Conservation (phyloP, 2,329 filamentous ascomycete genomes). For the Bisporella sp. region DNA sequence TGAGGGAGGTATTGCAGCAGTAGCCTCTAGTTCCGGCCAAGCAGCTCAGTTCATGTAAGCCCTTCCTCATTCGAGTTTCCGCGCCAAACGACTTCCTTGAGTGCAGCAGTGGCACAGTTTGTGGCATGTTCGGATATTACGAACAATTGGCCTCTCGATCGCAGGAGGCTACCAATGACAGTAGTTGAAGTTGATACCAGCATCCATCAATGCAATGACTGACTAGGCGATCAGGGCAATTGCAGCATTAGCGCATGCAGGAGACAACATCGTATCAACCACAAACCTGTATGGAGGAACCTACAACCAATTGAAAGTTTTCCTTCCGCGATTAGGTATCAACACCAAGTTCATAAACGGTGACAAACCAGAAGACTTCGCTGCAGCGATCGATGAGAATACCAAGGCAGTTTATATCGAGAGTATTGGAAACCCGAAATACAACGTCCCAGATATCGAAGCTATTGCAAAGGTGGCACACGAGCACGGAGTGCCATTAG, state of each 20-base stretch:
- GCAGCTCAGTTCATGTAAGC: conserved; percentile 74
- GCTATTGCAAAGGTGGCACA: conserved; percentile 79
- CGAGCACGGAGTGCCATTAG: conserved; percentile 49
- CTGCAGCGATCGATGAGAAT: conserved; percentile 77
- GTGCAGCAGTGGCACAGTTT: too few species aligned
- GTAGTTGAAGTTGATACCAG: neutral
- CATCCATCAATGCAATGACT: neutral
- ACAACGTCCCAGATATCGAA: conserved; percentile 91
- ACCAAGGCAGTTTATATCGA: conserved; percentile 91
- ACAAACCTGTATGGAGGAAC: conserved; percentile 90
- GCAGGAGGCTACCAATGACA: too few species aligned
- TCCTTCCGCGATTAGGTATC: conserved; percentile 77
- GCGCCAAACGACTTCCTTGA: too few species aligned
- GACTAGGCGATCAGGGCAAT: conserved; percentile 42
- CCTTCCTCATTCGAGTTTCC: too few species aligned
- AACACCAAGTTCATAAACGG: conserved; percentile 79
- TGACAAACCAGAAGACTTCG: conserved; percentile 72
- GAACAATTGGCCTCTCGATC: too few species aligned
- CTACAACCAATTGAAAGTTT: conserved; percentile 95
- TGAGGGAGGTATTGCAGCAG: conserved; percentile 80
- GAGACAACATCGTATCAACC: conserved; percentile 90
- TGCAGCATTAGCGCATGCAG: conserved; percentile 69
- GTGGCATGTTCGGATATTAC: too few species aligned
- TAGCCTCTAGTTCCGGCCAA: conserved; percentile 81
- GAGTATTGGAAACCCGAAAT: conserved; percentile 81